Base-by-base conservation (phyloP, 2,329 filamentous ascomycete genomes). In the Penicillium brasilianum region DNA sequence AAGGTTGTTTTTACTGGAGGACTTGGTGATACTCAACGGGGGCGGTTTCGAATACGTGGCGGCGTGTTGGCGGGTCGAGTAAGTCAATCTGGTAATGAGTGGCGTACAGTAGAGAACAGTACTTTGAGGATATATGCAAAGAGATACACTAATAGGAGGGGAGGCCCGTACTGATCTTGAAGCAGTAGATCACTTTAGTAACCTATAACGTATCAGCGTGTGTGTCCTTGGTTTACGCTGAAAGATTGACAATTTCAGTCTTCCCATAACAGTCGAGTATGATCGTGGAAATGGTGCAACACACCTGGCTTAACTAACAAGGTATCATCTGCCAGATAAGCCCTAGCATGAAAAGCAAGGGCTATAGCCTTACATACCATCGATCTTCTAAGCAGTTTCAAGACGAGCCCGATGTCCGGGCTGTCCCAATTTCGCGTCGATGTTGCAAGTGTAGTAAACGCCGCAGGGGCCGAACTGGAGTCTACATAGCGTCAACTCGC, bases 401-500 rank as follows among this genome's bases (percentile, higher is more conserved):
- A 49, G 16, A 32, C 16, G 28, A 6, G 28, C 8, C 14, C 13
- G 10, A 20, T 10, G 10, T 13, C 6, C 5, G 11, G 28, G 8
- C n/a, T 49, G 28, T 20, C n/a, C 14, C n/a, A 25, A 37, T 32
- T 59, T 25, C 49, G 44, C 34, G 34, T 48, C 48, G 44, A 46
- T 20, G 49, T 57, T 57, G 49, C 39, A 53, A 55, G 25, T 20
- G 9, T n/a, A 28, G n/a, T 22, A 28, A 28, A 48, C 22, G 55
- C 55, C 44, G 36, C 32, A 18, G 39, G 25, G 49, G 56, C 25
- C 61, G 49, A 59, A 59, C 56, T 13, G 53, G 53, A 59, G 37
- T 52, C 48, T 61, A n/a, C n/a, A n/a, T n/a, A 59, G 58, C 53
- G 51, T 55, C 41, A 10, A 48, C 53, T 60, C 7, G 36, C 37